phyloP scores from a whole-genome alignment of 352 stramenopile genomes.

The Globisporangium recalcitrans region DNA sequence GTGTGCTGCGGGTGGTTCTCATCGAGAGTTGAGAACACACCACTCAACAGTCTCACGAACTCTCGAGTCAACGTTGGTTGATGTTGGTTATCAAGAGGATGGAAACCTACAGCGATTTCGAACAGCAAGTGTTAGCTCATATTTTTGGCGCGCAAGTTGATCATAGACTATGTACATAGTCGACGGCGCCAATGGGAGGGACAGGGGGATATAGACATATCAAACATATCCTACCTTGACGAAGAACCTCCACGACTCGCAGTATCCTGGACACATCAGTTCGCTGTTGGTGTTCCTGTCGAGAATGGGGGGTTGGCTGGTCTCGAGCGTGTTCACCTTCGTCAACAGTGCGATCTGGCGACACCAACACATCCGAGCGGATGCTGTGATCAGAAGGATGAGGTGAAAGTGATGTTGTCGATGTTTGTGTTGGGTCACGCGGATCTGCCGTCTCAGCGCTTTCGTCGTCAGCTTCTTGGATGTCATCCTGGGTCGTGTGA shows the following conservation, averaged over 20 bases:
- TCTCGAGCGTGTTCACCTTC: neutral
- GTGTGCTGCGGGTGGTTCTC: constrained; percentile 76
- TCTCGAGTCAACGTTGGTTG: constrained; percentile 77
- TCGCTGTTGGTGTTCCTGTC: neutral
- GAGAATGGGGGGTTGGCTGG: neutral
- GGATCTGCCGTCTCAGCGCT: neutral
- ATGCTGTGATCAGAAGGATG: neutral
- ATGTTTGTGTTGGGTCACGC: neutral
- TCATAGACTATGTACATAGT: neutral
- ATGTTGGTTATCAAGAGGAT: neutral
- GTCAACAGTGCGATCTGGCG: neutral
- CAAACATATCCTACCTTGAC: neutral
- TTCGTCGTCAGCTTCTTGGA: neutral
- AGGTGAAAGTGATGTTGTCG: neutral
- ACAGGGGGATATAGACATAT: neutral
- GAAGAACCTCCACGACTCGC: neutral
- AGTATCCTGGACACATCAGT: neutral
- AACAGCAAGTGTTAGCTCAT: no score
- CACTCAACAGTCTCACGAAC: constrained; percentile 83
- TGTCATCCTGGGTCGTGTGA: neutral
- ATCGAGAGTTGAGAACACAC: constrained; percentile 77
- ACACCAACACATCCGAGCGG: neutral
- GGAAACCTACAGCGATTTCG: neutral
- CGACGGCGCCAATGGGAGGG: neutral
- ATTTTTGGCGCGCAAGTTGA: no score